A percentile compares a stretch with the other conserved stretches of the same genome.
These are phyloP conservation scores for Crucibulum laeve DNA, from an alignment of 768 basidiomycete genomes.

Conservation along the genomic window DNA sequence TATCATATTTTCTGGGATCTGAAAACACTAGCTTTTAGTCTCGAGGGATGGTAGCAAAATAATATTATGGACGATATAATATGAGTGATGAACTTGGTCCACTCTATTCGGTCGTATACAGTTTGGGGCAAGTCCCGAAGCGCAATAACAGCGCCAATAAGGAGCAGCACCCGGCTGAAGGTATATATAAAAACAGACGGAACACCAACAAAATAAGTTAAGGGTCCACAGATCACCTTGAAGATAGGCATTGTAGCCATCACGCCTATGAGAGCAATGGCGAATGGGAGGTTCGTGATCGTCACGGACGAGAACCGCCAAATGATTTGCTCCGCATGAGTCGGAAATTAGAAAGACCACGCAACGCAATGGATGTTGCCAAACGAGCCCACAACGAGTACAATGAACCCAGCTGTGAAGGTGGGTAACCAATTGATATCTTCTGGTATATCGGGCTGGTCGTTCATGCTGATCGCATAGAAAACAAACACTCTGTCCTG, in stretches of 20 bases:
- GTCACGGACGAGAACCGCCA: slow-evolving; percentile 15
- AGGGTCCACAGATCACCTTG: neutral
- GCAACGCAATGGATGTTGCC: slow-evolving; percentile 16
- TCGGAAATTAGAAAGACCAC: slow-evolving; percentile 18
- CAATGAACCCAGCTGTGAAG: neutral
- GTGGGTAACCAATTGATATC: neutral
- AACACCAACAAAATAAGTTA: too few relatives aligned
- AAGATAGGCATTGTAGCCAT: neutral
- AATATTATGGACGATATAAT: too few relatives aligned
- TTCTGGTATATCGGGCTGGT: neutral
- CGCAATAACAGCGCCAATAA: slow-evolving; percentile 9
- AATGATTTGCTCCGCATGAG: slow-evolving; percentile 5
- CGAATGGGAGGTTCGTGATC: slow-evolving; percentile 3
- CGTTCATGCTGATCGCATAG: too few relatives aligned
- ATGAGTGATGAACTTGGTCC: slow-evolving; percentile 13
- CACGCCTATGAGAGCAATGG: neutral
- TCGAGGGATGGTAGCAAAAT: too few relatives aligned
- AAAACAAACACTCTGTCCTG: too few relatives aligned
- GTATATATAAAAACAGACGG: slow-evolving; percentile 6
- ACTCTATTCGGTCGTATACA: slow-evolving; percentile 5
- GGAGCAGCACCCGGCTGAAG: slow-evolving; percentile 7
- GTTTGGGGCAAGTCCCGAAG: slow-evolving; percentile 8
- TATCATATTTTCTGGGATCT: neutral
- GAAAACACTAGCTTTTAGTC: too few relatives aligned
- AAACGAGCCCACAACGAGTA: neutral